Conservation (phyloP, 2,329 filamentous ascomycete genomes). For the Trichophyton rubrum region DNA sequence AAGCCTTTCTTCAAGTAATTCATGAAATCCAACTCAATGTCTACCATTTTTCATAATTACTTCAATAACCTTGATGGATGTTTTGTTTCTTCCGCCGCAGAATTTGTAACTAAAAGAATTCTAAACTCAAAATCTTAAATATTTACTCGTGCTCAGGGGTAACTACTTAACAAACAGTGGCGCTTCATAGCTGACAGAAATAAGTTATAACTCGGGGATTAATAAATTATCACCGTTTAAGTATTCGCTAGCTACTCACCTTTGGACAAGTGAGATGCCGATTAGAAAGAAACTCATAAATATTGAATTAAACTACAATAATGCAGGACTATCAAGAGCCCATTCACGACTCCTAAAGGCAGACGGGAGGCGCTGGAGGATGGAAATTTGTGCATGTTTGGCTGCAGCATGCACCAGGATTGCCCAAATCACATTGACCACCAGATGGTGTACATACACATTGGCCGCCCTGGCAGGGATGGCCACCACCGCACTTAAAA, state of each 20-base stretch:
- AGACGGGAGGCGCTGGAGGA: background rate
- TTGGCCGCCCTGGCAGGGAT: background rate
- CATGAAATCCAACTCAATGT: no score
- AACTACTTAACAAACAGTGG: background rate
- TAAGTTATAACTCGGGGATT: no score
- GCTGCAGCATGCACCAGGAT: background rate
- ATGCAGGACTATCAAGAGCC: background rate
- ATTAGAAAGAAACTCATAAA: background rate
- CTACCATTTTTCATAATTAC: no score
- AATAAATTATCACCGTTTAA: no score
- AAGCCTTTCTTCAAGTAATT: background rate
- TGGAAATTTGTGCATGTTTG: background rate
- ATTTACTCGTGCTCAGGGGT: background rate
- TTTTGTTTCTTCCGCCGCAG: no score
- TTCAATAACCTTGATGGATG: no score
- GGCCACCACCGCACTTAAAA: background rate
- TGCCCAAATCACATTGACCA: background rate
- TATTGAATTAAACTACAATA: background rate
- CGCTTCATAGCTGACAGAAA: no score
- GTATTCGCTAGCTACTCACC: no score
- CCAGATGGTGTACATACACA: background rate
- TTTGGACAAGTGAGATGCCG: no score
- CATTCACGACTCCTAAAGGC: background rate
- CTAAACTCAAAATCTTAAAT: background rate
- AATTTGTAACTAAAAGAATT: no score